Evolutionary conservation across 148 eudicot species (phyloP), one percentile per base, ranked within the genome.

Genomic region (Chenopodium suecicum): DNA sequence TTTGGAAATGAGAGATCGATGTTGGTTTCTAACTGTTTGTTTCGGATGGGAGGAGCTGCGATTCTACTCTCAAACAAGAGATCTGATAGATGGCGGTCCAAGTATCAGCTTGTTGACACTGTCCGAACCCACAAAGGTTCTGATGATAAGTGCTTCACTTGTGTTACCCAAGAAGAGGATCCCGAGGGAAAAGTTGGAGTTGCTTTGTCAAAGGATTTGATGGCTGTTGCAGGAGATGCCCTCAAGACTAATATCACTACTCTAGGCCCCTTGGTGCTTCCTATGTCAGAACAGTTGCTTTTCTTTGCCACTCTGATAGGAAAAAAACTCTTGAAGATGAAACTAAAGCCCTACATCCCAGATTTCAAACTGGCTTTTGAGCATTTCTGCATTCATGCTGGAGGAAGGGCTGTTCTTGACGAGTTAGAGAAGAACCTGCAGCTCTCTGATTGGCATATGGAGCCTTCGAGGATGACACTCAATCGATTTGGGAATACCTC

Each of bases 211-310:
- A 88, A 86, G 83, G 90, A 88, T 77, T 60, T 88, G 66, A 88
- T 88, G 90, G 90, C 90, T 6, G 90, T 88, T 52, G 88, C 90
- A 0, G 88, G 88, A 34, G 90, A 88, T 63, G 88, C 90, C 64
- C 76, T 88, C 73, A 88, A 88, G 83, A 88, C 90, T 46, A 88
- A 88, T 68, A 88, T 88, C 60, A 88, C 90, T 2, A 88, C 90
- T 20, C 56, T 88, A 14, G 90, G 90, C 25, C 90, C 90, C 7
- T 79, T 88, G 27, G 90, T 88, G 46, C 84, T 88, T 32, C 90
- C 90, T 0, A 81, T 85, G 88, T 85, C 88, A 22, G 90, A 88
- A 68, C 90, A 88, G 58, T 12, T 88, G 63, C 83, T 88, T 19
- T 88, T 88, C 85, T 88, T 85, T 9, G 79, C 71, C 62, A 81